These are phyloP conservation scores for Prunus salicina DNA, from an alignment of 306 rosid genomes.

Conservation along the genomic window DNA sequence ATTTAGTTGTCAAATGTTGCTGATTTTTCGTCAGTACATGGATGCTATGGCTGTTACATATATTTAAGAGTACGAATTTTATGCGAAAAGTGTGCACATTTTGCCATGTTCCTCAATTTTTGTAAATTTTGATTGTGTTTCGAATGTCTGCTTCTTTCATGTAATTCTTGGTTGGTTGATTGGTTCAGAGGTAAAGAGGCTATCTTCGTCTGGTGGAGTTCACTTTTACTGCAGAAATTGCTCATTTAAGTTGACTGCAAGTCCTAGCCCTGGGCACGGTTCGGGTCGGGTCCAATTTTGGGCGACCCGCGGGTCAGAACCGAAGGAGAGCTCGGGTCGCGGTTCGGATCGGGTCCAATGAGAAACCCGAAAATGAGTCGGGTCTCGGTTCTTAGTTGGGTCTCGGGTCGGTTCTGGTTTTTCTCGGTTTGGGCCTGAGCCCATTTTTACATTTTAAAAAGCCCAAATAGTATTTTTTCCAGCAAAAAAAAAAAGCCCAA, in stretches of 20 bases:
- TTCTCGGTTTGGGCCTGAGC: too few species aligned
- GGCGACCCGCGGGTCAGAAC: too few species aligned
- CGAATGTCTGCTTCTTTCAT: not conserved
- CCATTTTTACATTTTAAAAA: too few species aligned
- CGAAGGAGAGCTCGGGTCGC: too few species aligned
- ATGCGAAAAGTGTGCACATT: not conserved
- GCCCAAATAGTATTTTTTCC: too few species aligned
- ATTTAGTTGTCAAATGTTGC: not conserved
- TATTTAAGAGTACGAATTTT: not conserved
- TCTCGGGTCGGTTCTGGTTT: too few species aligned
- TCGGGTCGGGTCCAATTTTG: too few species aligned
- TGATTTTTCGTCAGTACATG: not conserved
- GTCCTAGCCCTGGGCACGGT: too few species aligned
- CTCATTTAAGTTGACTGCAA: constrained; percentile 53
- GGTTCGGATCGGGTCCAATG: too few species aligned
- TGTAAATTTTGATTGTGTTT: not conserved
- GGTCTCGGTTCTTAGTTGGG: too few species aligned
- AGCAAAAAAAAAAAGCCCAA: too few species aligned
- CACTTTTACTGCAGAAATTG: constrained; percentile 72
- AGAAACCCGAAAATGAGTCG: too few species aligned
- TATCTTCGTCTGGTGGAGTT: constrained; percentile 55
- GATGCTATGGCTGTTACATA: not conserved
- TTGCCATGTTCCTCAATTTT: not conserved
- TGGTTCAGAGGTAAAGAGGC: constrained; percentile 47
- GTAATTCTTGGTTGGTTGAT: constrained; percentile 9